A percentile compares a stretch with the other conserved stretches of the same genome.
Conservation (phyloP, 306 rosid genomes). For the Casuarina glauca region DNA sequence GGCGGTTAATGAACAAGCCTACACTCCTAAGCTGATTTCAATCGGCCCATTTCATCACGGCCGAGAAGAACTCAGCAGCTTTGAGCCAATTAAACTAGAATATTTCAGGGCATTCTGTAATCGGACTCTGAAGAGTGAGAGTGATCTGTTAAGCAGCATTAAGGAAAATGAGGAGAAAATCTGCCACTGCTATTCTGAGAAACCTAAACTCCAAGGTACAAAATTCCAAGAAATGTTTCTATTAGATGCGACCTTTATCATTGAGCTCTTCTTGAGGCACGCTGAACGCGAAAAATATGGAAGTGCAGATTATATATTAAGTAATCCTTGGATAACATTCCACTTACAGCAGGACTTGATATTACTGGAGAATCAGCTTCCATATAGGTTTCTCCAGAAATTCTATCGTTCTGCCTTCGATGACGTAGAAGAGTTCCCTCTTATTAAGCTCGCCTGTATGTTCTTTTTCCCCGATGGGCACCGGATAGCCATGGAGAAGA, state of each 20-base stretch:
- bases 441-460: not conserved
- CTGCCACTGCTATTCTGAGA: not conserved
- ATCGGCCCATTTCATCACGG: conserved; percentile 28
- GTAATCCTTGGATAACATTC: not conserved
- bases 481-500: not conserved
- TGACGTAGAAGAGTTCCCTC: not conserved
- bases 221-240: not conserved
- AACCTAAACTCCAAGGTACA: not conserved
- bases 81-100: not conserved
- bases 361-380: conserved; percentile 38
- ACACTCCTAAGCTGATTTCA: conserved; percentile 27
- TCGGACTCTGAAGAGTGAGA: not conserved
- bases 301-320: not conserved
- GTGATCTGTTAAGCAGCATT: not conserved
- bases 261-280: conserved; percentile 21
- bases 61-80: not conserved
- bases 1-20: conserved; percentile 14
- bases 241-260: conserved; percentile 28
- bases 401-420: not conserved
- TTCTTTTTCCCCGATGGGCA: not conserved
- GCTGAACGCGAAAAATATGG: accelerated
- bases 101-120: not conserved
- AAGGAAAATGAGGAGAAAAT: not conserved
- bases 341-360: conserved; percentile 24
- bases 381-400: conserved; percentile 14